These are phyloP conservation scores for Ganoderma multipileum DNA, from an alignment of 1,284 basidiomycete genomes.

Conservation along the genomic window DNA sequence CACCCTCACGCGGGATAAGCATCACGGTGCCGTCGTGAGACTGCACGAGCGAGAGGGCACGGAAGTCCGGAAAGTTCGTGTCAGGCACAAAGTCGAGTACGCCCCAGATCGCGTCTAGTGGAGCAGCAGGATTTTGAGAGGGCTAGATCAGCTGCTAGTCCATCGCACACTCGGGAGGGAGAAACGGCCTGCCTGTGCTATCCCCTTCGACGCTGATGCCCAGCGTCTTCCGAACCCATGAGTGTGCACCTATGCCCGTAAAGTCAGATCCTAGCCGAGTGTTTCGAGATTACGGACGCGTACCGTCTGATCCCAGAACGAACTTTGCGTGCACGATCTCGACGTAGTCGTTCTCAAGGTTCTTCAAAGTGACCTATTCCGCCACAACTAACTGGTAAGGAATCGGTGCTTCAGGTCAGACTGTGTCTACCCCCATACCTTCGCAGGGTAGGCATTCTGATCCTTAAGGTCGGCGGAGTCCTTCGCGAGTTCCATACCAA, in stretches of 20 bases:
- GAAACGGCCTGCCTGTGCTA: conserved; percentile 56
- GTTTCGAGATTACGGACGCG: background rate
- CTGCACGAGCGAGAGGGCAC: conserved; percentile 70
- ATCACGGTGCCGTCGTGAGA: conserved; percentile 62
- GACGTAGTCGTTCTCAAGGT: conserved; percentile 37
- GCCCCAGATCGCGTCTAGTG: conserved; percentile 70
- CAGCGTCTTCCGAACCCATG: conserved; percentile 79
- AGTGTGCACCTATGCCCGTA: conserved; percentile 64
- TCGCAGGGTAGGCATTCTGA: conserved; percentile 59
- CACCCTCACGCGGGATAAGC: conserved; percentile 80
- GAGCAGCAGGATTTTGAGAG: background rate
- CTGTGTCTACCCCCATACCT: conserved; percentile 46
- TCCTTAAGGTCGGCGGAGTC: conserved; percentile 49
- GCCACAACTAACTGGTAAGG: background rate
- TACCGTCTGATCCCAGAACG: conserved; percentile 62
- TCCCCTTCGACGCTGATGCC: conserved; percentile 80
- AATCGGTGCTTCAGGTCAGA: background rate
- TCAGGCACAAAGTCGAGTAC: conserved; percentile 75
- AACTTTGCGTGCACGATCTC: conserved; percentile 61
- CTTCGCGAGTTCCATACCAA: conserved; percentile 57
- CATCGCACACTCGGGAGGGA: background rate
- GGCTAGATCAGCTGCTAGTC: background rate
- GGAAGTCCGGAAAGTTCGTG: conserved; percentile 85
- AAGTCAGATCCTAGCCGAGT: background rate
- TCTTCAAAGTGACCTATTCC: conserved; percentile 45